phyloP scores from a whole-genome alignment of 352 stramenopile genomes.

The Phytophthora hybrid region DNA sequence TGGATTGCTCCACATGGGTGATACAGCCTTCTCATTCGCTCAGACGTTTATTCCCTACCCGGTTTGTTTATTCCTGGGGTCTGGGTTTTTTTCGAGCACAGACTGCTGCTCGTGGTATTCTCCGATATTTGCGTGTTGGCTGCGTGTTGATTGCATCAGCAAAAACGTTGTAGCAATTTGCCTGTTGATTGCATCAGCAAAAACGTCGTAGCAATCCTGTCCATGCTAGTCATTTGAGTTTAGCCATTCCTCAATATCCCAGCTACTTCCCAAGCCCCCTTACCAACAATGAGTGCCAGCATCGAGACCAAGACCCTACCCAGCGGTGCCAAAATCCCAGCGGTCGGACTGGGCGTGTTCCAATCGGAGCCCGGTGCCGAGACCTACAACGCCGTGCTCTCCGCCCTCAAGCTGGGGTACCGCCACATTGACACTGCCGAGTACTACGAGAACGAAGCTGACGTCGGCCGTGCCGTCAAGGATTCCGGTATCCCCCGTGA shows the following conservation, averaged over 20 bases:
- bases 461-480: constrained; percentile 77
- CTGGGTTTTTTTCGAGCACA: too few species aligned
- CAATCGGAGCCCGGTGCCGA: constrained; percentile 53
- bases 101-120: too few species aligned
- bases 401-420: constrained; percentile 78
- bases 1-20: too few species aligned
- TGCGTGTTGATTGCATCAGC: background rate
- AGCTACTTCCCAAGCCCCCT: constrained; percentile 10
- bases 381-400: constrained; percentile 65
- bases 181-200: too few species aligned
- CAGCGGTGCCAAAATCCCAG: constrained; percentile 56
- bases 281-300: background rate
- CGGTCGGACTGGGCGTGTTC: constrained; percentile 65
- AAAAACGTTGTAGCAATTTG: background rate
- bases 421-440: constrained; percentile 92
- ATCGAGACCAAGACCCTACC: constrained; percentile 48
- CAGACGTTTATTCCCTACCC: too few species aligned
- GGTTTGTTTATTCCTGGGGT: too few species aligned
- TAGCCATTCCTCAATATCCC: constrained; percentile 24
- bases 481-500: constrained; percentile 78
- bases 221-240: background rate
- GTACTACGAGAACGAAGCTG: constrained; percentile 87
- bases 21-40: too few species aligned
- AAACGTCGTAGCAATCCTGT: background rate
- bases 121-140: too few species aligned